Evolutionary conservation across 257 asterid species (phyloP).

Genomic region (Solanum lignicaule): DNA sequence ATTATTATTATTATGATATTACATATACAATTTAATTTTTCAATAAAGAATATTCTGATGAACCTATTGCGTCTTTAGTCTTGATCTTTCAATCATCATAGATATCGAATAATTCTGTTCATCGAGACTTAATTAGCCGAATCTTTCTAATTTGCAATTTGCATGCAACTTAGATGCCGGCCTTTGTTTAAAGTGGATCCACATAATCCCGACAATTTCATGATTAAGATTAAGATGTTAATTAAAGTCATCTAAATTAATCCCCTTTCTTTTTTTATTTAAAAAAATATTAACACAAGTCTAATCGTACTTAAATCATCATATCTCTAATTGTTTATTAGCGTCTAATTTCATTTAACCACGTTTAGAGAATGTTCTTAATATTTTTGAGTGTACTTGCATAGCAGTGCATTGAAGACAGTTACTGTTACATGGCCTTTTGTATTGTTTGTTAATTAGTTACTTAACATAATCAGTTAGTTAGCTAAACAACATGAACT

Average conservation of each 20-base stretch:
- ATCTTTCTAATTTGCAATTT: background rate
- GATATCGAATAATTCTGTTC: background rate
- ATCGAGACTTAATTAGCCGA: background rate
- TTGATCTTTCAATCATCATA: accelerated
- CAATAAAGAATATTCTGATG: background rate
- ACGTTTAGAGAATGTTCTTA: background rate
- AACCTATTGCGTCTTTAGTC: background rate
- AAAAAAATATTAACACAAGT: background rate
- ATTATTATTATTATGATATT: background rate
- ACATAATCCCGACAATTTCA: slow-evolving; percentile 1
- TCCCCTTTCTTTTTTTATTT: background rate
- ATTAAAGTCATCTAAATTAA: background rate
- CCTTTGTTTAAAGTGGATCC: background rate
- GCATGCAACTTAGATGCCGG: slow-evolving; percentile 14
- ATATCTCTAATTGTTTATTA: background rate
- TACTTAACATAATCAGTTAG: too few relatives aligned
- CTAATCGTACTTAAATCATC: background rate
- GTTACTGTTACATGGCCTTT: too few relatives aligned
- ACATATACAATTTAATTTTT: background rate
- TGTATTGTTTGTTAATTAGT: too few relatives aligned
- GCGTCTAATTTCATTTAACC: background rate
- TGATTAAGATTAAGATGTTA: background rate
- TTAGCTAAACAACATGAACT: too few relatives aligned
- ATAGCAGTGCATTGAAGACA: too few relatives aligned
- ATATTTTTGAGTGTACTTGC: background rate